phyloP scores from a whole-genome alignment of 768 basidiomycete genomes.

The Arthromyces matolae region DNA sequence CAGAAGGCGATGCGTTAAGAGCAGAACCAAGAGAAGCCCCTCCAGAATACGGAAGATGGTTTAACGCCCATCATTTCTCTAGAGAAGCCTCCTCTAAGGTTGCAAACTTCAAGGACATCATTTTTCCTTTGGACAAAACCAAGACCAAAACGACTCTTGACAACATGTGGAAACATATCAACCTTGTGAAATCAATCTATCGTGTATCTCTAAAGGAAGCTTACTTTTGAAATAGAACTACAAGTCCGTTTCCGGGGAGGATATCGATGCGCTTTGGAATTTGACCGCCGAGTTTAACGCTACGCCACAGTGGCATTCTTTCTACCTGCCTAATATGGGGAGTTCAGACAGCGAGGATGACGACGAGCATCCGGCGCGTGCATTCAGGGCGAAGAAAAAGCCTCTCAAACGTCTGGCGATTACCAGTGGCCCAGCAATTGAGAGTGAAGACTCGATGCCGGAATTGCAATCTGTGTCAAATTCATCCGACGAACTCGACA shows the following conservation, averaged over 20 bases:
- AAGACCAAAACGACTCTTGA: slow-evolving; percentile 47
- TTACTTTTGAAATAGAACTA: slow-evolving; percentile 51
- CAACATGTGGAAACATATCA: slow-evolving; percentile 61
- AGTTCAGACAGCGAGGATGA: slow-evolving; percentile 28
- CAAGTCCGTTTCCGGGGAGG: slow-evolving; percentile 42
- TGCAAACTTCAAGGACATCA: slow-evolving; percentile 49
- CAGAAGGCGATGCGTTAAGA: slow-evolving; percentile 53
- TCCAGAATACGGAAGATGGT: slow-evolving; percentile 60
- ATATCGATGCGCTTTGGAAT: slow-evolving; percentile 64
- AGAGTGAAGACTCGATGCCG: slow-evolving; percentile 60
- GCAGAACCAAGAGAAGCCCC: slow-evolving; percentile 49
- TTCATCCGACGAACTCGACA: slow-evolving; percentile 42
- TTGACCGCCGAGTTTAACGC: slow-evolving; percentile 47
- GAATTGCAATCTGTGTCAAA: slow-evolving; percentile 63
- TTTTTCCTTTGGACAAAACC: slow-evolving; percentile 58
- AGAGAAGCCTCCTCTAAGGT: slow-evolving; percentile 49
- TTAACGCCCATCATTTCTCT: slow-evolving; percentile 65
- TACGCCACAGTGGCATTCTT: slow-evolving; percentile 59
- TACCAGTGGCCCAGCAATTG: slow-evolving; percentile 43
- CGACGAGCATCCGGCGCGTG: slow-evolving; percentile 15
- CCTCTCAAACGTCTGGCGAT: slow-evolving; percentile 44
- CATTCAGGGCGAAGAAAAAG: slow-evolving; percentile 17
- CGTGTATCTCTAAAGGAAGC: no score
- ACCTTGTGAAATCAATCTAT: slow-evolving; percentile 48
- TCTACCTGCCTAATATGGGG: slow-evolving; percentile 29